phyloP scores from a whole-genome alignment of 208 protist species.

The Acanthamoeba lenticulata region DNA sequence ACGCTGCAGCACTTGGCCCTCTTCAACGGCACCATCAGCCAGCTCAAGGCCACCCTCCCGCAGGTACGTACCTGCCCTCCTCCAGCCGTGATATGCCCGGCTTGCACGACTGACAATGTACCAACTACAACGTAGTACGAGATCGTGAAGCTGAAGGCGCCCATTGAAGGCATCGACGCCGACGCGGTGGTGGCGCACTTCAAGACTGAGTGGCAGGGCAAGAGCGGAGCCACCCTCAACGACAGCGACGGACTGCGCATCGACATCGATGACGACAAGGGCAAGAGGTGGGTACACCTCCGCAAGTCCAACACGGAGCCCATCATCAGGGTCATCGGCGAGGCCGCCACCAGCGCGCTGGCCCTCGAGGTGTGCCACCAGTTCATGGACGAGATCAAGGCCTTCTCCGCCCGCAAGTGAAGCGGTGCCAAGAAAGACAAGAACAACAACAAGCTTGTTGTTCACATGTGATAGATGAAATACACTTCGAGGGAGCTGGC shows the following conservation, averaged over 20 bases:
- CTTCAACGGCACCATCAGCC: conserved; percentile 70
- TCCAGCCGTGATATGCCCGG: background rate
- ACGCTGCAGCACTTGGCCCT: conserved; percentile 76
- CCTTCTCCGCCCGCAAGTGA: conserved; percentile 30
- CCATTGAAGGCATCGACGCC: conserved; percentile 76
- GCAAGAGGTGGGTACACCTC: conserved; percentile 86
- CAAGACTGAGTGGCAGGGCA: conserved; percentile 69
- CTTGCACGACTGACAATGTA: background rate
- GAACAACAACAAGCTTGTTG: too few species aligned
- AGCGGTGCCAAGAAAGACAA: too few species aligned
- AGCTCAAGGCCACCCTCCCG: conserved; percentile 81
- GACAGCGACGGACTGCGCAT: conserved; percentile 84
- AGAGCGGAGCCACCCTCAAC: conserved; percentile 58
- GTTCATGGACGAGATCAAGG: conserved; percentile 73
- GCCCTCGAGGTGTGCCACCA: conserved; percentile 59
- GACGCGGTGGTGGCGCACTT: conserved; percentile 69
- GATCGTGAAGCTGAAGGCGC: conserved; percentile 86
- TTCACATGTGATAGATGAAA: too few species aligned
- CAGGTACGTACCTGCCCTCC: too few species aligned
- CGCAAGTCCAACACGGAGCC: conserved; percentile 88
- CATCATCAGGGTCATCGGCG: conserved; percentile 85
- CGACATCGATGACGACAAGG: conserved; percentile 57
- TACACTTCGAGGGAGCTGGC: too few species aligned
- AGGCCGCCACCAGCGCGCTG: conserved; percentile 59
- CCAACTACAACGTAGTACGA: too few species aligned